Percentiles rank a stretch among this genome's conserved stretches.
Evolutionary conservation across 345 rosid genomes (phyloP).

Genomic region (Corchorus olitorius): DNA sequence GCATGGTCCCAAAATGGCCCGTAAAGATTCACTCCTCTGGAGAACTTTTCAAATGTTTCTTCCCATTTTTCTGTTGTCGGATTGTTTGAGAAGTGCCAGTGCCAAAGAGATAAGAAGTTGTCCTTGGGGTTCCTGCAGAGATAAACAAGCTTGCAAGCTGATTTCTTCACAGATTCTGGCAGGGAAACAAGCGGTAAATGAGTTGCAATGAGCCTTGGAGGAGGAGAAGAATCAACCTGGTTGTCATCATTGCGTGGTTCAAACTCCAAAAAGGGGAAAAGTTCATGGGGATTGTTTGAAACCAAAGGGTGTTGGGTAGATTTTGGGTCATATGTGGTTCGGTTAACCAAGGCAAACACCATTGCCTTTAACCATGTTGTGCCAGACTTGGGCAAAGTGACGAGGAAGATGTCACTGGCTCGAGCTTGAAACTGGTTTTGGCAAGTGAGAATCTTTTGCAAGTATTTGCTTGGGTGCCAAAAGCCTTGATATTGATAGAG

Average conservation of each 20-base stretch:
- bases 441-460: constrained; percentile 42
- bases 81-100: constrained; percentile 47
- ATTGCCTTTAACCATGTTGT: constrained; percentile 69
- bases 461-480: constrained; percentile 41
- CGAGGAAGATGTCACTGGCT: constrained; percentile 44
- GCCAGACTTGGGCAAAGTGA: constrained; percentile 62
- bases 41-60: constrained; percentile 46
- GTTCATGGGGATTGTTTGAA: constrained; percentile 50
- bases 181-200: constrained; percentile 40
- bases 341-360: constrained; percentile 44
- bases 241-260: constrained; percentile 28
- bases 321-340: constrained; percentile 15
- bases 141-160: constrained; percentile 52
- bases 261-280: constrained; percentile 54
- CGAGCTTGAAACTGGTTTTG: constrained; percentile 49
- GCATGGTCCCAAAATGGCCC: constrained; percentile 75
- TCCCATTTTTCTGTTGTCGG: constrained; percentile 27
- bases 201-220: constrained; percentile 51
- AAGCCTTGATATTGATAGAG: constrained; percentile 54
- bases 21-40: constrained; percentile 40
- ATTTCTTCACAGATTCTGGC: constrained; percentile 35
- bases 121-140: constrained; percentile 63
- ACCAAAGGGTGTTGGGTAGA: constrained; percentile 48
- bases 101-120: constrained; percentile 56
- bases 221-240: constrained; percentile 13